Evolutionary conservation across 306 rosid genomes (phyloP), one percentile per base, ranked within the genome.

Genomic region (Fragaria iinumae): DNA sequence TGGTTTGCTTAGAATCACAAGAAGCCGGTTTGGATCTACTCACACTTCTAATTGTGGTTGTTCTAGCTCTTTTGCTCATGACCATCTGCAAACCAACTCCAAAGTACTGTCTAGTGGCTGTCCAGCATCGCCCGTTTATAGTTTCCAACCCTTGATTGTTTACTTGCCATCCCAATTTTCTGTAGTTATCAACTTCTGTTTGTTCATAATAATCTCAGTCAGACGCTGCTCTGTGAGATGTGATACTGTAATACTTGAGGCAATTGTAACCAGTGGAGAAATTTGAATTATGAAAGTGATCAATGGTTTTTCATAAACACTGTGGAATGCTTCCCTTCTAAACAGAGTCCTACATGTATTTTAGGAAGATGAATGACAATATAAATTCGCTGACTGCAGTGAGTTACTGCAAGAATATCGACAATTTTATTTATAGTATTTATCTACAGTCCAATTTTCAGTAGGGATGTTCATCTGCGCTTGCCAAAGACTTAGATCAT

Each of bases 21-120:
- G 88, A 41, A 27, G 81, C 67, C 3, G 67, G 81, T 39, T 41
- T 75, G 11, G 60, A 44, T 71, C 53, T 82, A 17, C 59, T 47
- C 38, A 79, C 83, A 60, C 49, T 87, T 29, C 36, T 84, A 6
- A 4, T 84, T 82, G 77, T 56, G 32, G 4, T 84, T 38, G 78
- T 75, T 76, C 68, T 77, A 73, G 86, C 84, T 47, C 76, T 85
- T 47, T 48, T 73, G 8, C 81, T 88, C 20, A 56, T 85, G 81
- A 17, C 82, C 87, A 62, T 83, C 81, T 83, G 84, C 78, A 71
- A 9, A 29, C 65, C 82, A 52, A 60, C 80, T 49, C 89, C 78
- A 0, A 71, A 60, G 59, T 80, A 77, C 36, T 23, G 23, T 45
- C 21, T 84, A 17, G 63, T 89, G 11, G 57, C 83, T 69, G 59